Evolutionary conservation across 2,329 filamentous ascomycete species (phyloP), one percentile per base, ranked within the genome.

Genomic region (Aspergillus jensenii): DNA sequence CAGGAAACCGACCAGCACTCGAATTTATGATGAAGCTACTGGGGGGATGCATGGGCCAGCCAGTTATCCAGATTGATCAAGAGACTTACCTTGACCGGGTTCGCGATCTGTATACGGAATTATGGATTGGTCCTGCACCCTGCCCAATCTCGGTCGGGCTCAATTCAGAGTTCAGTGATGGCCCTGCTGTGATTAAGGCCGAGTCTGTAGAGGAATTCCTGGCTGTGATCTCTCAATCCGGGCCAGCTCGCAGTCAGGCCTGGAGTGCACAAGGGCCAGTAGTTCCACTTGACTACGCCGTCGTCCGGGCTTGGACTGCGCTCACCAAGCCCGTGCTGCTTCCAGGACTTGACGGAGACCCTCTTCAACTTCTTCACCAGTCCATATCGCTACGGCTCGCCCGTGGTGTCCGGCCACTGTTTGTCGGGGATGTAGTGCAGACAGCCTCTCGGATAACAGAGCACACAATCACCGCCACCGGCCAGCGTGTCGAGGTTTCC

Each of bases 291-390:
- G 55, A 58, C 49, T 47, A 52, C 11, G 49, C 49, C 11, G 45
- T 53, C 25, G 49, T 58, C 1, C n/a, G 53, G 8, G 55, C 55
- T 12, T 58, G 55, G 55, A 51, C 45, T 21, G 48, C 27, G 11
- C 49, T 58, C 11, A 51, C 51, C 17, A 46, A 41, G 23, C 50
- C 49, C 8, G 21, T 58, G 2, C 37, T 52, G 12, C 27, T 41
- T 33, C 8, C 41, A 3, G 48, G 14, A 3, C 31, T 58, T 15
- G 37, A 49, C 1, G 55, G 49, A 5, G 55, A 58, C 21, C 33
- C 51, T 3, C 41, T 58, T n/a, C 55, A 51, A 1, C 55, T 58
- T 9, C 47, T 58, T 17, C 55, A 58, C 27, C 35, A 23, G 47
- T 52, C 49, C 6, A 53, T 52, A 23, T 51, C 51, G 9, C 41